Percentiles rank a stretch among this genome's conserved stretches.
phyloP scores from a whole-genome alignment of 768 basidiomycete genomes.

The Lentinus tigrinus region DNA sequence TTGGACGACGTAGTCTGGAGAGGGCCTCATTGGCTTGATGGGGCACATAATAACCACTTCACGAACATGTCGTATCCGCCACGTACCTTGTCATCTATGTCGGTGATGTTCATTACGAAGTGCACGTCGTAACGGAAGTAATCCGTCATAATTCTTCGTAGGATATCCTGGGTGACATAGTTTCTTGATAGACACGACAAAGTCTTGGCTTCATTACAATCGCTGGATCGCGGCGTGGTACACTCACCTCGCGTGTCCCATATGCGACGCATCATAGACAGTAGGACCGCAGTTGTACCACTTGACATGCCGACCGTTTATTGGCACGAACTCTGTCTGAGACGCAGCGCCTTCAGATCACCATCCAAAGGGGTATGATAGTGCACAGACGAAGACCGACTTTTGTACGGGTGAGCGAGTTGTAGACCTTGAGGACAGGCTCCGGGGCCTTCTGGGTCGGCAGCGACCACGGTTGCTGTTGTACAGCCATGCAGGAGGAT shows the following conservation, averaged over 20 bases:
- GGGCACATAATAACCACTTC: no score
- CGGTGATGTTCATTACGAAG: conserved; percentile 99
- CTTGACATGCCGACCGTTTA: conserved; percentile 72
- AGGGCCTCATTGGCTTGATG: not conserved
- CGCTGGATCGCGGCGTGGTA: not conserved
- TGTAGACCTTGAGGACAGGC: conserved; percentile 82
- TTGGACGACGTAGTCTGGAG: not conserved
- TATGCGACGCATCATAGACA: conserved; percentile 96
- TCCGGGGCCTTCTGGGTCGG: conserved; percentile 48
- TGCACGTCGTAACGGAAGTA: conserved; percentile 98
- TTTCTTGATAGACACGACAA: conserved; percentile 52
- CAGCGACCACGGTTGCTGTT: conserved; percentile 56
- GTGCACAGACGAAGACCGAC: conserved; percentile 37
- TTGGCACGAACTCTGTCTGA: conserved; percentile 77
- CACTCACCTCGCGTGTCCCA: conserved; percentile 93
- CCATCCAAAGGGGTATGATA: conserved; percentile 1
- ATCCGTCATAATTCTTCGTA: conserved; percentile 87
- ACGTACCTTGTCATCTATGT: conserved; percentile 96
- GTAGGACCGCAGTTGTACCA: conserved; percentile 99
- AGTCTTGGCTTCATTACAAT: not conserved
- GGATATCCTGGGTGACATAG: conserved; percentile 93
- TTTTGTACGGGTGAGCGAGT: conserved; percentile 90
- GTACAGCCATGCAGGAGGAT: conserved; percentile 45
- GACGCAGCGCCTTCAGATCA: conserved; percentile 16
- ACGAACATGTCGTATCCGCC: no score